Evolutionary conservation across 2,329 filamentous ascomycete species (phyloP), one percentile per base, ranked within the genome.

Genomic region (Sporothrix curviconia): DNA sequence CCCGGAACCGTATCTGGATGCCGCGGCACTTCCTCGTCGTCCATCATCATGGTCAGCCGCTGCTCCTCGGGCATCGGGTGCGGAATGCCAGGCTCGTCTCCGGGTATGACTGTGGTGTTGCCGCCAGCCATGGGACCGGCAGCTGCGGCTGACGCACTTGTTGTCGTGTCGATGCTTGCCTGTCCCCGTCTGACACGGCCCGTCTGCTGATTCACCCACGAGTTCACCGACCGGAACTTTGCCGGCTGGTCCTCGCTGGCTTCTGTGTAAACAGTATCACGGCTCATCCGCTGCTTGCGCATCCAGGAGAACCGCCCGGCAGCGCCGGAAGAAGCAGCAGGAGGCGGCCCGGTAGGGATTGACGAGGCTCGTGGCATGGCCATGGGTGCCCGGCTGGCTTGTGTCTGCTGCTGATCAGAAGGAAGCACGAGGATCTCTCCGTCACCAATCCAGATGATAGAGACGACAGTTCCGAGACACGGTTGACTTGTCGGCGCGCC

Each of bases 161-260:
- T 67, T 60, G 8, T 47, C 12, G 28, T 37, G n/a, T 47, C 55
- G 22, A 66, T 66, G 40, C 71, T 72, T 57, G 74, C 72, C 63
- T 76, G 71, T 2, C 74, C 76, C 25, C 77, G 73, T 64, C 76
- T 76, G 30, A 83, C 67, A 3, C 81, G 75, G 2, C 77, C 78
- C 8, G 78, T 78, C 67, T 87, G 84, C 65, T 87, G 82, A 62
- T 78, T 78, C 2, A 87, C 83, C 84, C 84, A 87, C 30, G 81
- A 84, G 57, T 74, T 76, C 57, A 87, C 74, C 7, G 74, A 78
- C 36, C 81, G 76, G 67, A 85, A 86, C 4, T 78, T 76, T 14
- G 80, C 73, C 5, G 80, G 76, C 44, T 70, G 67, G 60, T 84
- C 81, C 34, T 83, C 76, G 52, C 78, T 82, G 4, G 75, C 72